These are phyloP conservation scores for Hypoxylon fuscum DNA, from an alignment of 495 filamentous ascomycete genomes.

Conservation along the genomic window DNA sequence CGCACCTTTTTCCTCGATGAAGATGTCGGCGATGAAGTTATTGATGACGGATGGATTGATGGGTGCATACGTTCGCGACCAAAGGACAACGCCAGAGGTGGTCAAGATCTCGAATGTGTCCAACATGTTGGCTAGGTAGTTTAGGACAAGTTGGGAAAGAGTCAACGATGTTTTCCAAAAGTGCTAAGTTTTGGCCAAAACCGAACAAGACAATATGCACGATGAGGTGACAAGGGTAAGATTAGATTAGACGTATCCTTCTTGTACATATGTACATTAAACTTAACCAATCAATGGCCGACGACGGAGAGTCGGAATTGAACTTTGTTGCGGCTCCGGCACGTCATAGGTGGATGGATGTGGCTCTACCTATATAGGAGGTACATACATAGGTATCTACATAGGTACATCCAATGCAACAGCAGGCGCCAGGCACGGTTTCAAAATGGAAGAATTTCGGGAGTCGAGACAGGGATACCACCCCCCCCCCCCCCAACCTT, in stretches of 20 bases:
- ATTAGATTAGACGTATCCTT: background rate
- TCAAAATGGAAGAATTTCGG: slow-evolving; percentile 4
- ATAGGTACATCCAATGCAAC: no score
- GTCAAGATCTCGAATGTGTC: slow-evolving; percentile 96
- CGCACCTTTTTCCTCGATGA: slow-evolving; percentile 89
- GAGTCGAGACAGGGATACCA: background rate
- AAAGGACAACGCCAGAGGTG: slow-evolving; percentile 94
- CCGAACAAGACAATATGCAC: slow-evolving; percentile 13
- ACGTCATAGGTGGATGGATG: slow-evolving; percentile 19
- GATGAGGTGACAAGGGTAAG: slow-evolving; percentile 7
- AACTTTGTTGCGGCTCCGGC: slow-evolving; percentile 32
- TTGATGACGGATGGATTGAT: slow-evolving; percentile 87
- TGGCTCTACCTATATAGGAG: background rate
- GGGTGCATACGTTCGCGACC: slow-evolving; percentile 86
- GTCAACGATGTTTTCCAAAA: background rate
- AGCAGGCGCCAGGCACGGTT: no score
- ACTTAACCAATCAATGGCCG: slow-evolving; percentile 21
- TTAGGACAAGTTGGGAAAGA: background rate
- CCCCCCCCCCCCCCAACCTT: background rate
- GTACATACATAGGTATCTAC: no score
- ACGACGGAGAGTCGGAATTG: slow-evolving; percentile 26
- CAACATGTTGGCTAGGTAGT: slow-evolving; percentile 68
- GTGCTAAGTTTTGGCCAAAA: slow-evolving; percentile 8
- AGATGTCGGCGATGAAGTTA: slow-evolving; percentile 92
- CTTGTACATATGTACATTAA: background rate